Evolutionary conservation across 1,284 basidiomycete genomes (phyloP).

Genomic region (Lentinula novae-zelandiae): DNA sequence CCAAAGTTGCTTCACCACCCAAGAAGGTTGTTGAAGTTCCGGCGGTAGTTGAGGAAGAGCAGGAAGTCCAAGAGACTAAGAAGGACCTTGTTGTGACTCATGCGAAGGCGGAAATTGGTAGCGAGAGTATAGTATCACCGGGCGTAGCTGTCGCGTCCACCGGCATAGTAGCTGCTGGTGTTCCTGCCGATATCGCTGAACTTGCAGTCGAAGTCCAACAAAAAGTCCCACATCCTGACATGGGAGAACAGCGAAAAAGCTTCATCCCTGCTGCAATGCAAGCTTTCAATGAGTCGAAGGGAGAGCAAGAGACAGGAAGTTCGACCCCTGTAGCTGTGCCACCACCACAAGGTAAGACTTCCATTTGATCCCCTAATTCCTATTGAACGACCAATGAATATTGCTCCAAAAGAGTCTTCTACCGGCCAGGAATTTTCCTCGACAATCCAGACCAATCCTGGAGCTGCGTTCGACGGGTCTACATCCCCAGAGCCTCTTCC

Average conservation of each 20-base stretch:
- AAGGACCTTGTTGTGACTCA: slow-evolving; percentile 6
- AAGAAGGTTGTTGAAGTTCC: slow-evolving; percentile 17
- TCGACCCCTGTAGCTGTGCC: neutral
- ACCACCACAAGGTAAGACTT: neutral
- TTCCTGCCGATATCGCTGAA: slow-evolving; percentile 15
- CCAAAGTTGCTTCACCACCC: neutral
- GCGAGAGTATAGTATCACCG: slow-evolving; percentile 2
- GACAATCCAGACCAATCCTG: neutral
- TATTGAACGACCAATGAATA: neutral
- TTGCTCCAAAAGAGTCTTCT: neutral
- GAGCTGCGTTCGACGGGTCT: neutral
- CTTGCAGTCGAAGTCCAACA: slow-evolving; percentile 17
- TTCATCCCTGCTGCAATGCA: neutral
- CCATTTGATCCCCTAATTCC: neutral
- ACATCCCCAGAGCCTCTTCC: neutral
- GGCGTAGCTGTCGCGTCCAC: slow-evolving; percentile 16
- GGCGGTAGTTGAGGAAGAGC: slow-evolving; percentile 16
- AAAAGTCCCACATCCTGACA: slow-evolving; percentile 1
- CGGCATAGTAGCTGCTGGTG: slow-evolving; percentile 14
- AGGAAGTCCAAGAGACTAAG: slow-evolving; percentile 20
- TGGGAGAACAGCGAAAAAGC: neutral
- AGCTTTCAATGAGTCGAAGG: neutral
- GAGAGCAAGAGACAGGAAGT: neutral
- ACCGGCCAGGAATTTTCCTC: neutral
- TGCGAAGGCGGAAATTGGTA: slow-evolving; percentile 17